Evolutionary conservation across 1,139 yeast genomes (phyloP).

Genomic region (Torulaspora pretoriensis): DNA sequence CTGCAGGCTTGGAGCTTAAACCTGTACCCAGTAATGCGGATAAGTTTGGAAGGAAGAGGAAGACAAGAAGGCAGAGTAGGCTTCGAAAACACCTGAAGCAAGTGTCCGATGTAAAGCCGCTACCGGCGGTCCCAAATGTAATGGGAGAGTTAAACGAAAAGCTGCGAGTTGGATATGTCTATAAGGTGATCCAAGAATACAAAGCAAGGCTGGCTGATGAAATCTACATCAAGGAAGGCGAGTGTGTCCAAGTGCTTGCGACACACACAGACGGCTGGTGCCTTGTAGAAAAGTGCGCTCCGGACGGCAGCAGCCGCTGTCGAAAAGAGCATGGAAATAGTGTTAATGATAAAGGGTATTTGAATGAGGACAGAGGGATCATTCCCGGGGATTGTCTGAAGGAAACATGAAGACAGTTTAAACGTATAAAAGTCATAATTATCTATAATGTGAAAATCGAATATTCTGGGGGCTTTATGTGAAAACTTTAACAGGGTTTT

Average conservation of each 20-base stretch:
- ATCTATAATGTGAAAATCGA: neutral
- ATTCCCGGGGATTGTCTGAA: slow-evolving; percentile 38
- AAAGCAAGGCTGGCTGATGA: slow-evolving; percentile 38
- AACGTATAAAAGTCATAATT: too few species aligned
- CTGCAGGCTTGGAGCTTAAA: slow-evolving; percentile 1
- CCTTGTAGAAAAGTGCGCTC: slow-evolving; percentile 37
- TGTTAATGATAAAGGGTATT: slow-evolving; percentile 24
- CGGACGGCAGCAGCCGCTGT: slow-evolving; percentile 20
- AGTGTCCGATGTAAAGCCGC: slow-evolving; percentile 20
- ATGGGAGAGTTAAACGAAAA: neutral
- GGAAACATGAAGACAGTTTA: slow-evolving; percentile 2
- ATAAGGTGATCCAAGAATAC: slow-evolving; percentile 30
- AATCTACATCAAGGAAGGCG: slow-evolving; percentile 34
- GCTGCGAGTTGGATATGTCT: slow-evolving; percentile 16
- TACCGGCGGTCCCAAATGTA: slow-evolving; percentile 23
- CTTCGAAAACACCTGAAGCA: slow-evolving; percentile 18
- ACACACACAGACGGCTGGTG: slow-evolving; percentile 45
- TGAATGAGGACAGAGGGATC: slow-evolving; percentile 40
- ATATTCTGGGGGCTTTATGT: slow-evolving; percentile 10
- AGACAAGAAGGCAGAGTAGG: slow-evolving; percentile 12
- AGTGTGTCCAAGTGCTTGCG: slow-evolving; percentile 36
- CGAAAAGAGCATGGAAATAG: slow-evolving; percentile 4
- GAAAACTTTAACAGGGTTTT: slow-evolving; percentile 38
- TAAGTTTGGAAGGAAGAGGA: slow-evolving; percentile 5
- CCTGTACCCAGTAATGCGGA: slow-evolving; percentile 4